Evolutionary conservation across 2,329 filamentous ascomycete genomes (phyloP), one percentile per base, ranked within the genome.

Genomic region (Proliferodiscus dingleyae): DNA sequence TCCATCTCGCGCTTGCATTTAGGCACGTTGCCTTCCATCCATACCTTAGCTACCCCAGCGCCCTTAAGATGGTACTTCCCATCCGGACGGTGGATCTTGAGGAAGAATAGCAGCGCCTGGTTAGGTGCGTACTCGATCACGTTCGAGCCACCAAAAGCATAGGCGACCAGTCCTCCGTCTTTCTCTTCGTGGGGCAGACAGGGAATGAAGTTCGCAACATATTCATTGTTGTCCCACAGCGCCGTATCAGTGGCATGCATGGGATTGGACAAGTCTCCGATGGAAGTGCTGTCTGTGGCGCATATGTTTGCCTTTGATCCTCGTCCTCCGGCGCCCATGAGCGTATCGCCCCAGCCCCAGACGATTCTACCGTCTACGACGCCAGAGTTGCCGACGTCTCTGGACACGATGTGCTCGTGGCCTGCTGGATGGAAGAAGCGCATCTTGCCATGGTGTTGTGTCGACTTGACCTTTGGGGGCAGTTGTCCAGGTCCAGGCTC

Each of bases 141-240:
- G 16, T 45, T 45, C 8, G 43, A 45, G 28, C 37, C 43, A 15
- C 43, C 43, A 21, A 45, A 45, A 0, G 37, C 43, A 13, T 45
- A 45, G 7, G 15, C n/a, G 2, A 36, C 29, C 5, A 45, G 43
- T 2, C 43, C 43, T 1, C 43, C 43, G 13, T 45, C 37, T 28
- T 36, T 30, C 19, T 45, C 29, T 39, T 45, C 43, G 28, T 18
- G 18, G 3, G 36, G 26, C 2, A 45, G 37, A 13, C 43, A 45
- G 2, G 43, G 43, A 5, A 45, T 41, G 29, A 45, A 45, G n/a
- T 45, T 41, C 2, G 43, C 43, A 13, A 45, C 43, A 18, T 11
- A 45, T 22, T 34, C 29, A n/a, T 45, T 45, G 36, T 45, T 45
- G 22, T 45, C 43, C 43, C 43, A 45, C 3, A 45, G 21, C 5